Conservation (phyloP, 1,284 basidiomycete species). For the Ganoderma multipileum region DNA sequence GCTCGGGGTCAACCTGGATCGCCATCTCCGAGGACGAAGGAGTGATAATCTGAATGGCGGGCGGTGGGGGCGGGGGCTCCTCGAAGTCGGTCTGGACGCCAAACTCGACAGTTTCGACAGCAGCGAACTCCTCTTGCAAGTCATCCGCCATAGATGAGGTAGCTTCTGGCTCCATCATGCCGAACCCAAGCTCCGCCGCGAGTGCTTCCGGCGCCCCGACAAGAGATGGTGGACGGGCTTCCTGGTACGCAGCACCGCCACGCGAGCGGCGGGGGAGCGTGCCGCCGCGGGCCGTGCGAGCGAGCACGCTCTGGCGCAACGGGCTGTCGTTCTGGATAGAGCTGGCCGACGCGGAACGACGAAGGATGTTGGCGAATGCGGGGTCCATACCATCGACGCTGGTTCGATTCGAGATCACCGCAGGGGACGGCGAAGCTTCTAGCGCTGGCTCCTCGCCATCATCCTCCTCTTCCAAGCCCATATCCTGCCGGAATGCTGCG, state of each 20-base stretch:
- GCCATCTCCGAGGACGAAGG: constrained; percentile 46
- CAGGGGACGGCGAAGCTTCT: constrained; percentile 50
- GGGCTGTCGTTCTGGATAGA: constrained; percentile 60
- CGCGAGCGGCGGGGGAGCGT: constrained; percentile 57
- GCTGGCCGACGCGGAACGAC: constrained; percentile 61
- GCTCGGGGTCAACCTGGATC: constrained; percentile 54
- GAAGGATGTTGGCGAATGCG: constrained; percentile 77
- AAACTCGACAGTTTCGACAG: constrained; percentile 64
- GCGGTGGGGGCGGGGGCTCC: constrained; percentile 42
- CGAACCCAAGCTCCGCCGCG: constrained; percentile 68
- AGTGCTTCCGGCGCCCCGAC: constrained; percentile 73
- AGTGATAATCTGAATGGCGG: constrained; percentile 33
- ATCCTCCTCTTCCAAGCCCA: constrained; percentile 46
- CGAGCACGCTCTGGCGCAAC: constrained; percentile 59
- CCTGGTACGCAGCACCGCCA: constrained; percentile 70
- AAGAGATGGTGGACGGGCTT: constrained; percentile 70
- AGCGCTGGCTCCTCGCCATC: constrained; percentile 45
- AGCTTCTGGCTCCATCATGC: constrained; percentile 43
- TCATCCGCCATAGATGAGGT: constrained; percentile 42
- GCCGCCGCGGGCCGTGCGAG: constrained; percentile 56
- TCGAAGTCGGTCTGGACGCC: constrained; percentile 67
- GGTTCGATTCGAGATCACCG: constrained; percentile 55
- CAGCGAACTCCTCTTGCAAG: constrained; percentile 44
- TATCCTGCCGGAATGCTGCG: constrained; percentile 47
- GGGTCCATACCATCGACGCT: constrained; percentile 89